Conservation (phyloP, 2,329 filamentous ascomycete species). For the Ambrosiella cleistominuta region DNA sequence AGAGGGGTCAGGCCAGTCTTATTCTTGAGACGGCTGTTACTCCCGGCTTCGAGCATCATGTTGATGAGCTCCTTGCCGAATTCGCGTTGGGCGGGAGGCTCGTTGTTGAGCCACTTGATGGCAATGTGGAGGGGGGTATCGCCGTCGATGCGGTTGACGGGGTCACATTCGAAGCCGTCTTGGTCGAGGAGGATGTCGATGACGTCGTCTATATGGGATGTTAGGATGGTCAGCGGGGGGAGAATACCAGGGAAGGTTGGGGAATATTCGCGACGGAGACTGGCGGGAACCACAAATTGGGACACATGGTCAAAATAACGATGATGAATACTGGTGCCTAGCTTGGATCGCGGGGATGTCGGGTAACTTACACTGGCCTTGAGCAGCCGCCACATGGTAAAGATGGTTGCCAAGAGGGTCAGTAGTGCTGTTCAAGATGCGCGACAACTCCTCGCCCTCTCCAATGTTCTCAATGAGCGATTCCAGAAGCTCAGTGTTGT, state of each 20-base stretch:
- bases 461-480: slow-evolving; percentile 50
- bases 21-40: slow-evolving; percentile 41
- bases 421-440: slow-evolving; percentile 68
- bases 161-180: slow-evolving; percentile 71
- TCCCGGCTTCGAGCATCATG: slow-evolving; percentile 70
- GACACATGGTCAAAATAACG: too few species aligned
- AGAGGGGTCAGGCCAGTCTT: slow-evolving; percentile 53
- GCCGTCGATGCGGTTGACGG: slow-evolving; percentile 48
- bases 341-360: not conserved
- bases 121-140: slow-evolving; percentile 69
- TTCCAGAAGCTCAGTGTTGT: slow-evolving; percentile 72
- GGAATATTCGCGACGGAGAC: not conserved
- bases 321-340: not conserved
- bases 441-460: slow-evolving; percentile 47
- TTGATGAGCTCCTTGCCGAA: slow-evolving; percentile 51
- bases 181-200: slow-evolving; percentile 73
- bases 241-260: not conserved
- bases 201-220: slow-evolving; percentile 43
- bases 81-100: slow-evolving; percentile 43
- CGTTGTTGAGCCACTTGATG: slow-evolving; percentile 57
- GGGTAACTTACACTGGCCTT: slow-evolving; percentile 57
- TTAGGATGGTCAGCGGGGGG: slow-evolving; percentile 4
- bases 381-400: slow-evolving; percentile 72
- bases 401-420: slow-evolving; percentile 78
- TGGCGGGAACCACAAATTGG: too few species aligned